Evolutionary conservation across 345 rosid species (phyloP).

Genomic region (Gossypium ekmanianum): DNA sequence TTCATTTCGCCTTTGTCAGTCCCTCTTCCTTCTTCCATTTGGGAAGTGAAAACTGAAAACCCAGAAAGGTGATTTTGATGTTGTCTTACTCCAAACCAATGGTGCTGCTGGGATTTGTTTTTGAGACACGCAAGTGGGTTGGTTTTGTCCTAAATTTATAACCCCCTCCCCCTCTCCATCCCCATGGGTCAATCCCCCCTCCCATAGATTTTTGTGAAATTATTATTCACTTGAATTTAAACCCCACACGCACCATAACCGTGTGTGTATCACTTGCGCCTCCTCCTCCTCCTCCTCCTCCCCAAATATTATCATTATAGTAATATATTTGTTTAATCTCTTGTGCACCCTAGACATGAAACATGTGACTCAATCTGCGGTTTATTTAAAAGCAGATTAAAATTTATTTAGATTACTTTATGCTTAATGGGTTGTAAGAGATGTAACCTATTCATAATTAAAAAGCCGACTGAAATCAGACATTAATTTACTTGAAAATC

Average conservation of each 20-base stretch:
- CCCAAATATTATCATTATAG: neutral
- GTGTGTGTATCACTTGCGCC: slow-evolving; percentile 41
- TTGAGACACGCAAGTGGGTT: slow-evolving; percentile 23
- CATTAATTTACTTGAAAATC: too few relatives aligned
- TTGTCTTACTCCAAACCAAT: slow-evolving; percentile 3
- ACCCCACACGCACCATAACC: slow-evolving; percentile 48
- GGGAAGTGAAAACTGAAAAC: slow-evolving; percentile 3
- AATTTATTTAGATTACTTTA: neutral
- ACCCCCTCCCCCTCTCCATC: neutral
- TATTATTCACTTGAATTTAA: slow-evolving; percentile 9
- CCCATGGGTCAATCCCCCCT: slow-evolving; percentile 1
- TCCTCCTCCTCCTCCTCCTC: neutral
- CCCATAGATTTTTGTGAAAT: neutral
- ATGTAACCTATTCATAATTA: too few relatives aligned
- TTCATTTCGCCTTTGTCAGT: slow-evolving; percentile 17
- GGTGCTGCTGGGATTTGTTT: slow-evolving; percentile 13
- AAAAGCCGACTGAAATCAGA: too few relatives aligned
- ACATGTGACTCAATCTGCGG: neutral
- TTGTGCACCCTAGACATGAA: neutral
- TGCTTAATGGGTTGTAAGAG: too few relatives aligned
- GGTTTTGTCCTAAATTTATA: slow-evolving; percentile 34
- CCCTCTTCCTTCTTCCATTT: slow-evolving; percentile 35
- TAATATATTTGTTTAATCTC: neutral
- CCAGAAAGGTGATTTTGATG: slow-evolving; percentile 16
- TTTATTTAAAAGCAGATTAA: neutral